Evolutionary conservation across 2,329 filamentous ascomycete genomes (phyloP).

Genomic region (Venturia carpophila): DNA sequence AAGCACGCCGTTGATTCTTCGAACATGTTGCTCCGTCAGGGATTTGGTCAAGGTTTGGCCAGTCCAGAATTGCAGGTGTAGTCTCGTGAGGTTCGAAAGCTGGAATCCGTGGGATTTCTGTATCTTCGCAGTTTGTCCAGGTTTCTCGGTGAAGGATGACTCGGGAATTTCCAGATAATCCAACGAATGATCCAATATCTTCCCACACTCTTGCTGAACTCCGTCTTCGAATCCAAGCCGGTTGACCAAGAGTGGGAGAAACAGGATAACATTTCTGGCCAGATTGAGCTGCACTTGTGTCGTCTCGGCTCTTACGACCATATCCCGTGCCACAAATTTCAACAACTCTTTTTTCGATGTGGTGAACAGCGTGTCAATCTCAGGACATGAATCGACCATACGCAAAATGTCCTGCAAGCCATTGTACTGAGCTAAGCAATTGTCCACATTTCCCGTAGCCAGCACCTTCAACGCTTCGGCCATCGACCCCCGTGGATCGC

Average conservation of each 20-base stretch:
- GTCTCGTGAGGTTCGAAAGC: not conserved
- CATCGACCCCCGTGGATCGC: not conserved
- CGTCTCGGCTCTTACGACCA: not conserved
- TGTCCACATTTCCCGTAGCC: not conserved
- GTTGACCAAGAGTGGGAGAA: constrained; percentile 3
- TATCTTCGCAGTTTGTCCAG: not conserved
- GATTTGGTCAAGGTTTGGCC: not conserved
- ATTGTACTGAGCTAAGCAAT: constrained; percentile 5
- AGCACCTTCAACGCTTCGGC: not conserved
- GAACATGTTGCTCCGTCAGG: not conserved
- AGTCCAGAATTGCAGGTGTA: constrained; percentile 6
- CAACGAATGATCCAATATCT: not conserved
- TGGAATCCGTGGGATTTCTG: not conserved
- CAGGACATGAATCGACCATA: constrained; percentile 5
- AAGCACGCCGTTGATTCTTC: not conserved
- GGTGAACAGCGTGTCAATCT: not conserved
- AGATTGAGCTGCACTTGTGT: constrained; percentile 7
- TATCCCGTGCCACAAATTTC: constrained; percentile 41
- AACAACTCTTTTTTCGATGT: constrained; percentile 36
- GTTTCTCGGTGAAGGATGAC: not conserved
- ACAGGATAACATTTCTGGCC: constrained; percentile 1
- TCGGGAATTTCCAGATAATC: constrained; percentile 1
- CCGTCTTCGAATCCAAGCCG: constrained; percentile 1
- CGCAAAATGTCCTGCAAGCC: not conserved
- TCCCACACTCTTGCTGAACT: not conserved